Evolutionary conservation across 202 grass and related monocot species (phyloP), one percentile per base, ranked within the genome.

Genomic region (Panicum hallii): DNA sequence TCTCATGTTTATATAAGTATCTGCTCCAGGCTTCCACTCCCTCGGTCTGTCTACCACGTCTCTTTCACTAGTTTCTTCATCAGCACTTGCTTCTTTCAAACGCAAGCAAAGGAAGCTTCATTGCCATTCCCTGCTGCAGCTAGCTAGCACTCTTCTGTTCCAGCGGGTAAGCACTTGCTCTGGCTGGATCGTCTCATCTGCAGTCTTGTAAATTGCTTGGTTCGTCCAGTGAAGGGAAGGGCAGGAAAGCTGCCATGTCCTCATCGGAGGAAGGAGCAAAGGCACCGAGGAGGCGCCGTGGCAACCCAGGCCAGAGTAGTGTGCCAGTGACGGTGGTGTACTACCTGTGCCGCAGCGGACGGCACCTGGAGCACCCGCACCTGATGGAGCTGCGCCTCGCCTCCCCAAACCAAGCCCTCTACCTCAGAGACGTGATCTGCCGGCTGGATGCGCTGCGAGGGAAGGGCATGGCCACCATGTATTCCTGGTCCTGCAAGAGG

Each of bases 401-500:
- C 28, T 90, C 95, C 4, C 48, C 71, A 34, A 58, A 72, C 55
- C 87, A 91, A 9, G 83, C 80, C 48, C 93, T 98, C 73, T 95
- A 90, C 76, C 88, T 98, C 49, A 86, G 78, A 92, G 97, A 99
- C 86, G 91, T 97, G 86, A 72, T 92, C 28, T 72, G 67, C 15
- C 88, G 91, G 66, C 87, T 97, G 34, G 94, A 97, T 19, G 76
- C 70, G 4, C 82, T 94, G 46, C 87, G 97, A 85, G 93, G 97
- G 5, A 96, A 88, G 71, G 82, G 90, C 65, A 99, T 99, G 90
- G 86, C 97, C 0, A 12, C 82, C 54, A 91, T 94, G 86, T 99
- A 99, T 66, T 94, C 97, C n/a, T 99, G 97, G 97, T 96, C 97
- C 65, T 99, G 88, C 89, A 99, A 94, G 67, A 95, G 95, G 95